Conservation (phyloP, 768 basidiomycete species). For the Rhodotorula toruloides region DNA sequence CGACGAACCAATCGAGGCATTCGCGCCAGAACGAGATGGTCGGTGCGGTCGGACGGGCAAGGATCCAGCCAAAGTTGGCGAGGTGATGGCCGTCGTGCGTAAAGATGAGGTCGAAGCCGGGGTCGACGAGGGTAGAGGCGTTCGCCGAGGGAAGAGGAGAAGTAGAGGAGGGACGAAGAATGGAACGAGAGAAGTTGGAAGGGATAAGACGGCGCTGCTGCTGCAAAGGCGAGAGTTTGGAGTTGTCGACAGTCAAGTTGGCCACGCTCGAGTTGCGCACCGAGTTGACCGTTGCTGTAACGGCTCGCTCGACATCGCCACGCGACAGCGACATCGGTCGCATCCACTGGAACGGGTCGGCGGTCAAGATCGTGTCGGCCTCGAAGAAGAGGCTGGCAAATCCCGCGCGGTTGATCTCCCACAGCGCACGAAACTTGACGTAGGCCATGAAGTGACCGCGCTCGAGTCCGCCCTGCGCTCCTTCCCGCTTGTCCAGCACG, state of each 20-base stretch:
- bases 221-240: too few species aligned
- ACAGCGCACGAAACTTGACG: not conserved
- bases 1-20: not conserved
- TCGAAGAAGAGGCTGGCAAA: not conserved
- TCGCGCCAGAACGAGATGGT: not conserved
- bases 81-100: not conserved
- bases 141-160: too few species aligned
- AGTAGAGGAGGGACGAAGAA: too few species aligned
- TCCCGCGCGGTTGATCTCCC: not conserved
- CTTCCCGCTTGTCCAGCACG: not conserved
- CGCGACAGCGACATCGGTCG: not conserved
- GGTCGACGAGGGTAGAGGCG: not conserved
- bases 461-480: not conserved
- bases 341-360: not conserved
- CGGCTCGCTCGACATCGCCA: not conserved
- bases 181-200: too few species aligned
- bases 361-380: not conserved
- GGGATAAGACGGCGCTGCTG: too few species aligned
- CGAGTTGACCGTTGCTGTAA: too few species aligned
- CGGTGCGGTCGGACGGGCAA: not conserved
- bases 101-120: not conserved
- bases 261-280: too few species aligned
- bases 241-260: not conserved
- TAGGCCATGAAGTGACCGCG: not conserved
- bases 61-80: conserved; percentile 1